Evolutionary conservation across 1,139 yeast genomes (phyloP), one percentile per base, ranked within the genome.

Genomic region (Suhomyces bribrorum): DNA sequence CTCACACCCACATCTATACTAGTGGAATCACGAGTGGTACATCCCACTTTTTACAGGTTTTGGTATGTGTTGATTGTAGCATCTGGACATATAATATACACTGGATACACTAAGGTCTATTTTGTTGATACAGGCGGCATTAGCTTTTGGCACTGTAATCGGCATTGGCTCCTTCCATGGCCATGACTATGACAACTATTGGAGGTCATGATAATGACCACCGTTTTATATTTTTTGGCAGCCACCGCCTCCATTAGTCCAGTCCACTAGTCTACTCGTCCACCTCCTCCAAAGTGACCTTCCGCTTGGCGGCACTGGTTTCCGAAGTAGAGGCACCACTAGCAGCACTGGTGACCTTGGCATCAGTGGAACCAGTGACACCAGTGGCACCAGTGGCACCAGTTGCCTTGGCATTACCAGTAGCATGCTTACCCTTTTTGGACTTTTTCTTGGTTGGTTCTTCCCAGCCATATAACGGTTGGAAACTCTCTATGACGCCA

Each of bases 401-500:
- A 38, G 26, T 27, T 8, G 37, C 14, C 9, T 40, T 20, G 25
- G 40, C 27, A 15, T 44, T 35, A 5, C 40, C 43, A 26, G 44
- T 31, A 12, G 41, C 30, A 9, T 37, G 34, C 34, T 44, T 52
- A 20, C 49, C 31, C 44, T 50, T 56, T 48, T 55, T 55, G 43
- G 51, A 47, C 52, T 57, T 59, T 34, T 50, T 45, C 48, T 56
- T 57, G 52, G 67, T 65, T 13, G 73, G 68, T 39, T 75, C 86
- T 53, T 88, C 89, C 90, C 95, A 92, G 5, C 81, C 95, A 59
- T 86, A 92, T 6, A 84, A 52, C 2, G 99, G 99, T 49, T 76
- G 75, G 70, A 94, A 92, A 70, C 96, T 85, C 46, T 90, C 97
- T 48, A 92, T 60, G 48, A 94, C 86, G 17, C 97, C 96, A 52